Evolutionary conservation across 106 monocot species (phyloP), one percentile per base, ranked within the genome.

Genomic region (Dendrobium catenatum): DNA sequence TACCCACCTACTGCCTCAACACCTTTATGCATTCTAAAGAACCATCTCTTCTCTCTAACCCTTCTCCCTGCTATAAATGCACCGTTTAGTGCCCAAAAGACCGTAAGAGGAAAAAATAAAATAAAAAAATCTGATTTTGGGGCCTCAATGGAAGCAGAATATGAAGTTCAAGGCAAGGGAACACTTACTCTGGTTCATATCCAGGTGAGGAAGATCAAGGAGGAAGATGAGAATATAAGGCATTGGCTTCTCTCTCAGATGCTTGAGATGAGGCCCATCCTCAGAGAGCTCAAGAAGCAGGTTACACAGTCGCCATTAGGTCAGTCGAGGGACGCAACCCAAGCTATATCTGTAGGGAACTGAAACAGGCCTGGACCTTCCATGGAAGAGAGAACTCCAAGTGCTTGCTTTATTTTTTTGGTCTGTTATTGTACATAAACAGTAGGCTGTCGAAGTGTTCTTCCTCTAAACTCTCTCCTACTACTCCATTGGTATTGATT

Each of bases 301-400:
- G 77, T 58, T 0, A 83, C 89, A 0, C 82, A 68, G 78, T 91
- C 91, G 37, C 88, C 86, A 48, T 70, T 91, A 40, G 88, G 90
- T 42, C 74, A 37, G 47, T 76, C 76, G 9, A 75, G 78, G 22
- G 70, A 37, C 70, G 6, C 70, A 33, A 70, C 5, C 70, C 78
- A 78, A 80, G 77, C 59, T 29, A 77, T 51, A 33, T 48, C 44
- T 11, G 82, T 82, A 13, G 82, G 82, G 48, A 77, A 68, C 54
- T 82, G 82, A 82, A 55, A 66, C 41, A 43, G 37, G 7, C 42
- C 27, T 51, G 80, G 46, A 72, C 40, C 66, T 67, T 64, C n/a
- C 42, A 26, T 43, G 11, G 24, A 68, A 79, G 46, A 27, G 15
- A 80, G 15, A 64, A 64, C 24, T 64, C 64, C 22, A n/a, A 13